Percentiles rank a stretch among this genome's conserved stretches.
These are phyloP conservation scores for Fomitopsis palustris DNA, from an alignment of 1,284 basidiomycete species.

Conservation along the genomic window DNA sequence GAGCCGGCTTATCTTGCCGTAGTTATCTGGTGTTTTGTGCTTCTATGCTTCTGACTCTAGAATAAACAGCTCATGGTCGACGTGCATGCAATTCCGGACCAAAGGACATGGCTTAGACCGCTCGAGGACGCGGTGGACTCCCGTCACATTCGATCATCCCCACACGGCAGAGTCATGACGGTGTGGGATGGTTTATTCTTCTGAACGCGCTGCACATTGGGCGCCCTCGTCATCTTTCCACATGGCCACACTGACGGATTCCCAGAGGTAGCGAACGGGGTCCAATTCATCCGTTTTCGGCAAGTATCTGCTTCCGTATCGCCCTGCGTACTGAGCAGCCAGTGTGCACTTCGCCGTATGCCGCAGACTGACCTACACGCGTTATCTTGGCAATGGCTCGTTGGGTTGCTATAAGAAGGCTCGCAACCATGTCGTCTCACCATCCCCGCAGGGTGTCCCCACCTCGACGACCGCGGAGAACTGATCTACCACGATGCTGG, in stretches of 20 bases:
- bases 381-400: background rate
- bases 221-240: no score
- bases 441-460: background rate
- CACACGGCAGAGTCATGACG: no score
- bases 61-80: no score
- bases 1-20: no score
- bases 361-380: background rate
- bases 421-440: background rate
- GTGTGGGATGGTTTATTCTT: no score
- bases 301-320: background rate
- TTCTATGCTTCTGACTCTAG: no score
- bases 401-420: background rate
- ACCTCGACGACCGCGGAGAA: background rate
- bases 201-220: no score
- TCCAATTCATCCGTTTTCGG: background rate
- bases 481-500: slow-evolving; percentile 5
- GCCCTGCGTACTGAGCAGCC: background rate
- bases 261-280: background rate
- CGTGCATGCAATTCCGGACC: no score
- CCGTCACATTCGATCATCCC: no score
- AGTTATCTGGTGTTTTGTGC: no score
- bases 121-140: no score
- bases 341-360: background rate
- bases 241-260: background rate
- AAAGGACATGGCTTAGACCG: background rate